phyloP scores from a whole-genome alignment of 179 eudicot genomes.

The Vitellaria paradoxa region DNA sequence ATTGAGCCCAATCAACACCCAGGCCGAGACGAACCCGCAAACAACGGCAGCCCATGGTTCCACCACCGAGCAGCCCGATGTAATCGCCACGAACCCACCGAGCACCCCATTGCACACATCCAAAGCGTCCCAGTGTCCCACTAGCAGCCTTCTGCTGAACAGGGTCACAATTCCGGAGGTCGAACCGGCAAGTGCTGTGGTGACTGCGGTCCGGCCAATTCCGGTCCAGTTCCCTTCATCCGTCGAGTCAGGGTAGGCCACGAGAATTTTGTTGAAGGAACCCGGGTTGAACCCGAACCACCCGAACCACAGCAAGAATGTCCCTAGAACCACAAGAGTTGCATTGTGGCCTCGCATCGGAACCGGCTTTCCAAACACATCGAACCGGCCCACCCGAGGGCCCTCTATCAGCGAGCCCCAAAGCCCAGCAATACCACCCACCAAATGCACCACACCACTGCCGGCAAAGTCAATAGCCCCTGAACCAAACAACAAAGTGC shows the following conservation, averaged over 20 bases:
- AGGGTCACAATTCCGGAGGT: constrained; percentile 56
- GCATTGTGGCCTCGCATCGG: constrained; percentile 49
- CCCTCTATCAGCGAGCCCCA: constrained; percentile 73
- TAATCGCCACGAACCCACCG: constrained; percentile 76
- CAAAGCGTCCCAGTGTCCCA: constrained; percentile 73
- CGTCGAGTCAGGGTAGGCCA: constrained; percentile 30
- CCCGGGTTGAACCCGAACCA: constrained; percentile 64
- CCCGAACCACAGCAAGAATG: constrained; percentile 54
- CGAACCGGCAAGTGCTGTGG: constrained; percentile 65
- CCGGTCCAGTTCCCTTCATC: constrained; percentile 60
- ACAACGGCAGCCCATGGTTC: constrained; percentile 62
- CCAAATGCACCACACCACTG: constrained; percentile 79
- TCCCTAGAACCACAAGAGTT: constrained; percentile 51
- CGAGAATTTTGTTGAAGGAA: constrained; percentile 37
- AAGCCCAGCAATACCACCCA: constrained; percentile 68
- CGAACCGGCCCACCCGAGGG: constrained; percentile 72
- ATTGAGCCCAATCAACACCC: constrained; percentile 69
- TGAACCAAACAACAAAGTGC: constrained; percentile 44
- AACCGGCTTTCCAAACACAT: constrained; percentile 51
- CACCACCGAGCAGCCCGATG: constrained; percentile 69
- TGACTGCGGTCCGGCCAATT: constrained; percentile 66
- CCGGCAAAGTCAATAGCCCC: constrained; percentile 82
- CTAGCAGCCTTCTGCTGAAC: constrained; percentile 49
- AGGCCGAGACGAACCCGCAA: constrained; percentile 57
- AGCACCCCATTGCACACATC: constrained; percentile 78